A percentile compares a stretch with the other conserved stretches of the same genome.
These are phyloP conservation scores for Flaveria linearis DNA, from an alignment of 129 eudicot genomes.

Conservation along the genomic window DNA sequence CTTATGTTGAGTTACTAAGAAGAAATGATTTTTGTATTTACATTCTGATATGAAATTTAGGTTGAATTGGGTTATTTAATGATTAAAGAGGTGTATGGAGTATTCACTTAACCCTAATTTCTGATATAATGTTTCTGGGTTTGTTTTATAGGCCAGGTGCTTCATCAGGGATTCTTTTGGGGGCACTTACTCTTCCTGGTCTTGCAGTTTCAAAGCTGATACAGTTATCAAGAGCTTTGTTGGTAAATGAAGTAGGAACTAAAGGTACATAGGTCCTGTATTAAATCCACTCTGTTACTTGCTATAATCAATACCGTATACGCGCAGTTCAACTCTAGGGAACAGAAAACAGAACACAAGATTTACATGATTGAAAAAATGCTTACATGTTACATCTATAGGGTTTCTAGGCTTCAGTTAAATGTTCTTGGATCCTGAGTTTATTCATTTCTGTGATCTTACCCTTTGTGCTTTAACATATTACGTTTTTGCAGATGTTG, in stretches of 20 bases:
- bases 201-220: constrained; percentile 68
- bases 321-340: not conserved
- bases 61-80: not conserved
- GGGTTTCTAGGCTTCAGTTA: not conserved
- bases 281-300: not conserved
- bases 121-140: not conserved
- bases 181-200: constrained; percentile 83
- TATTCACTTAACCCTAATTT: not conserved
- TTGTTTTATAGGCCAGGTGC: constrained; percentile 71
- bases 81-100: constrained; percentile 13
- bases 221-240: constrained; percentile 57
- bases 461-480: constrained; percentile 21
- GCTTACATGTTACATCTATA: constrained; percentile 12
- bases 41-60: not conserved
- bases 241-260: constrained; percentile 38
- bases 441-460: not conserved
- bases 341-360: not conserved
- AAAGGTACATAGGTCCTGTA: constrained; percentile 44
- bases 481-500: constrained; percentile 48
- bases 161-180: constrained; percentile 81
- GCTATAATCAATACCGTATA: not conserved
- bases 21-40: not conserved
- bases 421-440: not conserved
- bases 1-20: not conserved
- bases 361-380: not conserved